Evolutionary conservation across 352 stramenopile genomes (phyloP).

Genomic region (Phytophthora pseudosyringae): DNA sequence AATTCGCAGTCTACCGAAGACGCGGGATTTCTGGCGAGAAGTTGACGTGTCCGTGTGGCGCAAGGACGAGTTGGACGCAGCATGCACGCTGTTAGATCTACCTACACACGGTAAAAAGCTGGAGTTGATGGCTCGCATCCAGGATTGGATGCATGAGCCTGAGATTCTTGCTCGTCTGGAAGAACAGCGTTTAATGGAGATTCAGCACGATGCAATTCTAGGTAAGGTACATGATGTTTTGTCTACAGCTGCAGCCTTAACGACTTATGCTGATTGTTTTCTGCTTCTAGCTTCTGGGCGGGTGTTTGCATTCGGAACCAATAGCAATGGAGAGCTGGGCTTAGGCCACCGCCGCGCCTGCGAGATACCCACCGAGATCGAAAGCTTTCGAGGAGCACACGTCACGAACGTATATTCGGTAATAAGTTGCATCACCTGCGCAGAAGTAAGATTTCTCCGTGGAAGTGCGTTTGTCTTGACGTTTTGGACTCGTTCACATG

Average conservation of each 20-base stretch:
- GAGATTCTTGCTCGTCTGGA: conserved; percentile 47
- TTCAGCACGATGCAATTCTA: conserved; percentile 51
- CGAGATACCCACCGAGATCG: conserved; percentile 57
- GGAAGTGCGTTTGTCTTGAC: neutral
- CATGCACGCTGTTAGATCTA: conserved; percentile 67
- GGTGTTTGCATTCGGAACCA: conserved; percentile 75
- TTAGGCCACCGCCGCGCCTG: conserved; percentile 56
- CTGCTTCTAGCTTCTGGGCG: conserved; percentile 48
- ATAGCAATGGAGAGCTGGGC: conserved; percentile 69
- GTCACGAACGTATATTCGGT: conserved; percentile 65
- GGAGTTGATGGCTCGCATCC: conserved; percentile 66
- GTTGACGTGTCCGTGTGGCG: conserved; percentile 62
- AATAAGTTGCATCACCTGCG: neutral
- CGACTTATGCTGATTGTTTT: neutral
- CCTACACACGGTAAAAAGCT: conserved; percentile 56
- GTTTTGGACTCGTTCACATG: neutral
- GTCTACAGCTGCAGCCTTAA: neutral
- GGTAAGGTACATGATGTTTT: conserved; percentile 27
- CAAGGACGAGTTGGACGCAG: conserved; percentile 60
- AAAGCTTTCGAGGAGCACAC: conserved; percentile 48
- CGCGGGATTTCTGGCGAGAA: conserved; percentile 61
- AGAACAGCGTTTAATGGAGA: conserved; percentile 41
- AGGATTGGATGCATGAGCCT: conserved; percentile 77
- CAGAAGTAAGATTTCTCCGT: neutral
- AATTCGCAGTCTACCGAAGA: conserved; percentile 68